A percentile compares a stretch with the other conserved stretches of the same genome.
Evolutionary conservation across 1,284 basidiomycete species (phyloP).

Genomic region (Cutaneotrichosporon curvatum): DNA sequence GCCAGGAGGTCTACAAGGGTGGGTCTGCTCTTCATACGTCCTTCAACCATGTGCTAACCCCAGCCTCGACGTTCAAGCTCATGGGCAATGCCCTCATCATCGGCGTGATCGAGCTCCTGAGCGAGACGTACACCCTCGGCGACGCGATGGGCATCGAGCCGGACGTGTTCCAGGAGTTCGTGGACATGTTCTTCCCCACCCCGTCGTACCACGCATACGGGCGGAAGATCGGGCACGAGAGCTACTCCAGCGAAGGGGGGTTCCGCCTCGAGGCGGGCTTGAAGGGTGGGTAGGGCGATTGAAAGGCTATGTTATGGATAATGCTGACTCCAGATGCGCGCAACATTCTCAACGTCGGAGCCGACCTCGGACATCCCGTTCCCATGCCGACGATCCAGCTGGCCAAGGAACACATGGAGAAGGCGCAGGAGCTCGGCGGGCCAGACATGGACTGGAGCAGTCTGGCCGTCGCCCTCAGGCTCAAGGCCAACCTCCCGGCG

Average conservation of each 20-base stretch:
- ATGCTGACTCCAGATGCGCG: constrained; percentile 14
- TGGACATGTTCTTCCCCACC: constrained; percentile 33
- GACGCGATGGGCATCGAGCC: constrained; percentile 30
- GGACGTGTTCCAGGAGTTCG: constrained; percentile 20
- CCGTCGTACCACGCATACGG: constrained; percentile 35
- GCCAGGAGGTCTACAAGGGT: constrained; percentile 35
- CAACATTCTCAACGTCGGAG: constrained; percentile 17
- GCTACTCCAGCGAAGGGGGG: constrained; percentile 23
- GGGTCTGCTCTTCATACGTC: constrained; percentile 6
- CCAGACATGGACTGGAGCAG: constrained; percentile 24
- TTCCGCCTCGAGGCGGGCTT: constrained; percentile 34
- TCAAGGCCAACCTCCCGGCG: constrained; percentile 21
- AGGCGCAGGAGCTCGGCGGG: constrained; percentile 24
- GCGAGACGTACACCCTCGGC: constrained; percentile 34
- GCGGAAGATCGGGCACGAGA: constrained; percentile 33
- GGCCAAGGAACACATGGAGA: constrained; percentile 23
- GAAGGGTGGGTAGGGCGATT: constrained; percentile 31
- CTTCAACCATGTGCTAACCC: constrained; percentile 1
- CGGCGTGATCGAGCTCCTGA: constrained; percentile 35
- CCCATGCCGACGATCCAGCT: constrained; percentile 25
- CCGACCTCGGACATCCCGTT: constrained; percentile 22
- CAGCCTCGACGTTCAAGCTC: constrained; percentile 35
- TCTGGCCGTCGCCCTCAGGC: constrained; percentile 18
- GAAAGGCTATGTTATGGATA: too few species aligned
- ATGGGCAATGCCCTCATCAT: constrained; percentile 37